Evolutionary conservation across 164 flowering plant genomes (phyloP), one percentile per base, ranked within the genome.

Genomic region (Annona squamosa): DNA sequence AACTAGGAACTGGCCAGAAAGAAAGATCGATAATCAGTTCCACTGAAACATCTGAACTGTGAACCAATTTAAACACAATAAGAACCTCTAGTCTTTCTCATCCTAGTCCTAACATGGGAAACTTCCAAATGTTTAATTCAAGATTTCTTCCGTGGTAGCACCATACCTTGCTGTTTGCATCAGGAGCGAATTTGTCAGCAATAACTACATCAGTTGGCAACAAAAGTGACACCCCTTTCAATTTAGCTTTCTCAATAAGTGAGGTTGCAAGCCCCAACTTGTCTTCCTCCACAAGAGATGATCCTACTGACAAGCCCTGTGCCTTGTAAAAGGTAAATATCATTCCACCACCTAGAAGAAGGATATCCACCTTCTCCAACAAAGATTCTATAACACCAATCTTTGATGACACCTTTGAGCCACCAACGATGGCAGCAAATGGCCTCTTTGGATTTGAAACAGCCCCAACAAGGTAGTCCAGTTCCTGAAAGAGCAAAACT

Each of bases 341-440:
- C 98, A 92, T 92, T 61, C 96, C 96, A 74, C 98, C 98, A 76
- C 96, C 98, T 18, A 92, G 76, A 18, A 89, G 41, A 42, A 92
- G 96, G 71, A 91, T 48, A 72, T 92, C 87, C 69, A 86, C 90
- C 80, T 89, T 91, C 74, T 72, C 87, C 84, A 92, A 78, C 71
- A 92, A 75, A 4, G 96, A 91, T 46, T 92, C 98, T 0, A 92
- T 92, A 71, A 92, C 98, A 16, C 96, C 94, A 77, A 92, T 92
- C 82, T 92, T 90, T 63, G 83, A 71, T 70, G 98, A 92, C 19
- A 92, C 96, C 81, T 92, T 92, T 64, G 98, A 84, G 63, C 98
- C 98, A 67, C 97, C 96, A 47, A 92, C 93, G 81, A 92, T 92
- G 1, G 98, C 96, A 81, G 97, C 98, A 84, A 92, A 92, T 67